A percentile compares a stretch with the other conserved stretches of the same genome.
Conservation (phyloP, 169 alveolate genomes). For the Eimeria necatrix region DNA sequence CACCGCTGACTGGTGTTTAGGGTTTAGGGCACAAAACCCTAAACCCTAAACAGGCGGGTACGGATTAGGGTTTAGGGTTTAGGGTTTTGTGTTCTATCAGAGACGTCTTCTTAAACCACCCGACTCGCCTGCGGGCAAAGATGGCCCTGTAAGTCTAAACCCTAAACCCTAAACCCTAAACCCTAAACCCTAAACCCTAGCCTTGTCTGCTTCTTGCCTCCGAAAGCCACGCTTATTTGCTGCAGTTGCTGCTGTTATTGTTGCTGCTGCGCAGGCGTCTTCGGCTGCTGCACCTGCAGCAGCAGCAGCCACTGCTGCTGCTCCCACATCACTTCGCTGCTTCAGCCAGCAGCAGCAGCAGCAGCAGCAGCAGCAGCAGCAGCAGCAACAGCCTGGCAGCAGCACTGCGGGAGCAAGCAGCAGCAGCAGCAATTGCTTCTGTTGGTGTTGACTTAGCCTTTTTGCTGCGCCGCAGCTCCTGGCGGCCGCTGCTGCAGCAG, state of each 20-base stretch:
- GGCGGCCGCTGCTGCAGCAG: not conserved
- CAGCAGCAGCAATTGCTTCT: not conserved
- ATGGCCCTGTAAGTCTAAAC: constrained; percentile 15
- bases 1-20: not conserved
- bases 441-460: not conserved
- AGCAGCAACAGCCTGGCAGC: not conserved
- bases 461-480: not conserved
- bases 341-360: no score
- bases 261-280: not conserved
- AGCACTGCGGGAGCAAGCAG: not conserved
- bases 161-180: constrained; percentile 42
- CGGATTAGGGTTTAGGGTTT: constrained; percentile 20
- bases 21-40: not conserved
- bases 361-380: no score
- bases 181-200: not conserved
- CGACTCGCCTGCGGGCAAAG: constrained; percentile 26
- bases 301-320: constrained; percentile 34
- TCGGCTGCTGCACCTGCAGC: not conserved
- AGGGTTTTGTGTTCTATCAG: constrained; percentile 41
- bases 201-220: not conserved
- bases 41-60: no score
- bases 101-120: constrained; percentile 2
- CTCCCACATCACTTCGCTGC: not conserved
- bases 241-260: constrained; percentile 9
- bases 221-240: not conserved